Evolutionary conservation across 331 rosid genomes (phyloP), one percentile per base, ranked within the genome.

Genomic region (Telfairia occidentalis): DNA sequence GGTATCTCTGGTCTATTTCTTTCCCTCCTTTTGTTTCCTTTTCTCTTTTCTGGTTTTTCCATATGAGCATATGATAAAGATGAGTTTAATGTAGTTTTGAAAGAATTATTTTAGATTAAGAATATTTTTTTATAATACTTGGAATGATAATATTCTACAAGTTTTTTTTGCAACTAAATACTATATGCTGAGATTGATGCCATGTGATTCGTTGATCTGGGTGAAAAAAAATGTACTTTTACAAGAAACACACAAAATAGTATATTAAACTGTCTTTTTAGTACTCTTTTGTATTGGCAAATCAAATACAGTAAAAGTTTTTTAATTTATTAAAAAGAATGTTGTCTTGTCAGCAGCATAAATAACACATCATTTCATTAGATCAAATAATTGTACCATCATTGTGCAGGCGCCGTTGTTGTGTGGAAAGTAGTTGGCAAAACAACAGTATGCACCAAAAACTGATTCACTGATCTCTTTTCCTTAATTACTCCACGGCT

Each of bases 11-110:
- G 82, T 83, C 50, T 46, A 81, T 45, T 72, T 90, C 91, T 80
- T 82, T 90, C 61, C 86, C n/a, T n/a, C n/a, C n/a, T n/a, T n/a
- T n/a, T n/a, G n/a, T n/a, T n/a, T n/a, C n/a, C n/a, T n/a, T n/a
- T n/a, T n/a, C n/a, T n/a, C n/a, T 13, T 88, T 78, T 73, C 86
- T n/a, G n/a, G n/a, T 34, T 85, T 89, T 61, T 83, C 85, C 86
- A 88, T 82, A 81, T 82, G 83, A 29, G 88, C 85, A 78, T 92
- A 85, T 90, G 86, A 75, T 49, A 89, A 71, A 80, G 92, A 89
- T 89, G 73, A 87, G 81, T 32, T 32, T 87, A 87, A 1, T 92
- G 80, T 0, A 92, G 86, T 45, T 45, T 45, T 11, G 49, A 45
- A 7, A 5, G 11, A 40, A 40, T n/a, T n/a, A n/a, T n/a, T n/a